phyloP scores from a whole-genome alignment of 345 rosid genomes.

The Camelina neglecta region DNA sequence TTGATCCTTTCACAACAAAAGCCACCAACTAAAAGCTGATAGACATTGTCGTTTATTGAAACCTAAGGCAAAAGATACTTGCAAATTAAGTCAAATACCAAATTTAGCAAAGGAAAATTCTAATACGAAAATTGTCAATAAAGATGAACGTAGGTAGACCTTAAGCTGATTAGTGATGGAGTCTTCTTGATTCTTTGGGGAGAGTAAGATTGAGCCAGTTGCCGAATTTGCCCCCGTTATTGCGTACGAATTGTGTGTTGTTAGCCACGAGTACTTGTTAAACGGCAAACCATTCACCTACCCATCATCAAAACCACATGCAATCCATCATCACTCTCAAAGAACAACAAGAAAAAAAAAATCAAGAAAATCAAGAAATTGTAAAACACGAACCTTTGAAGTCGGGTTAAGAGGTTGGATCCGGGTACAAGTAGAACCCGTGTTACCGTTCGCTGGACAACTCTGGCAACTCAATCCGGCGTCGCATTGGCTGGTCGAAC shows the following conservation, averaged over 20 bases:
- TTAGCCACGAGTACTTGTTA: constrained; percentile 89
- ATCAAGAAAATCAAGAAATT: neutral
- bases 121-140: neutral
- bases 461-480: constrained; percentile 82
- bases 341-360: too few relatives aligned
- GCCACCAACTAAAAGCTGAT: constrained; percentile 37
- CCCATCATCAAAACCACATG: constrained; percentile 49
- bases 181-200: constrained; percentile 90
- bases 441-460: constrained; percentile 68
- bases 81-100: constrained; percentile 18
- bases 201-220: constrained; percentile 50
- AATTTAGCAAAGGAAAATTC: neutral
- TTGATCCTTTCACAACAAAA: neutral
- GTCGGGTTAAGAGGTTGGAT: constrained; percentile 71
- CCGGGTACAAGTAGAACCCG: constrained; percentile 80
- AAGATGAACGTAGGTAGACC: constrained; percentile 43
- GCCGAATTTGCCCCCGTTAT: constrained; percentile 52
- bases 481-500: constrained; percentile 61
- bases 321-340: constrained; percentile 1
- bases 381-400: constrained; percentile 56
- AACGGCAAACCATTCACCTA: constrained; percentile 86
- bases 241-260: constrained; percentile 89
- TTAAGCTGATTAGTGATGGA: constrained; percentile 77
- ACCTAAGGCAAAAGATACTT: constrained; percentile 29
- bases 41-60: constrained; percentile 39